These are phyloP conservation scores for Plasmodium reichenowi DNA, from an alignment of 169 alveolate genomes.

Conservation along the genomic window DNA sequence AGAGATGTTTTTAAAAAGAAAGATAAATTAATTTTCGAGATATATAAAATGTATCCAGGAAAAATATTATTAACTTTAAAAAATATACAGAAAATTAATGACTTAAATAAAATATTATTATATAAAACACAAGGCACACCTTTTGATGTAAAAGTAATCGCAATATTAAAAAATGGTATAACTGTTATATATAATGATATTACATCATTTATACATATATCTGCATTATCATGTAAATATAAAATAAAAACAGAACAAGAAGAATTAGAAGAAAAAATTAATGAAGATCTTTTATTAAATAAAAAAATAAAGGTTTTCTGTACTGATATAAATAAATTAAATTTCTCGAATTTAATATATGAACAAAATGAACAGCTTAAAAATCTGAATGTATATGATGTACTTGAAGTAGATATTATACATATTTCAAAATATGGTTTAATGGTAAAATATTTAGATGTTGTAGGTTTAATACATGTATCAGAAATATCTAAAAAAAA, in stretches of 20 bases:
- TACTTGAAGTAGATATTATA: constrained; percentile 59
- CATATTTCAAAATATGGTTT: constrained; percentile 74
- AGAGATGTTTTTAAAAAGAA: constrained; percentile 58
- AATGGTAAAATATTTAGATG: constrained; percentile 72
- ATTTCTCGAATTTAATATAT: constrained; percentile 64
- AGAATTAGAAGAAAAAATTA: constrained; percentile 23
- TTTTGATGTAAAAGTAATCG: constrained; percentile 50
- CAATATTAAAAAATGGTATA: constrained; percentile 67
- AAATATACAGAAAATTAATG: constrained; percentile 77
- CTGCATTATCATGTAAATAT: constrained; percentile 64
- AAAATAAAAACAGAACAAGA: constrained; percentile 36
- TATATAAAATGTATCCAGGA: constrained; percentile 72
- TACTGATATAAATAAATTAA: constrained; percentile 68
- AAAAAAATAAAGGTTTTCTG: constrained; percentile 62
- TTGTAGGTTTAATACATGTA: constrained; percentile 64
- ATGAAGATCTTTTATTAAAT: constrained; percentile 16
- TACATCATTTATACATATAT: constrained; percentile 52
- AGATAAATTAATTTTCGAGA: constrained; percentile 74
- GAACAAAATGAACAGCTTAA: constrained; percentile 74
- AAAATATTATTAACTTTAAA: constrained; percentile 61
- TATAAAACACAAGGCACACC: constrained; percentile 56
- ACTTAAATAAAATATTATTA: constrained; percentile 55
- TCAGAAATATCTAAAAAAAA: constrained; percentile 71
- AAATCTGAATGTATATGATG: constrained; percentile 55
- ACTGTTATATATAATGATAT: constrained; percentile 64